Percentiles rank a stretch among this genome's conserved stretches.
Conservation (phyloP, 345 rosid species). For the Euphorbia lathyris region DNA sequence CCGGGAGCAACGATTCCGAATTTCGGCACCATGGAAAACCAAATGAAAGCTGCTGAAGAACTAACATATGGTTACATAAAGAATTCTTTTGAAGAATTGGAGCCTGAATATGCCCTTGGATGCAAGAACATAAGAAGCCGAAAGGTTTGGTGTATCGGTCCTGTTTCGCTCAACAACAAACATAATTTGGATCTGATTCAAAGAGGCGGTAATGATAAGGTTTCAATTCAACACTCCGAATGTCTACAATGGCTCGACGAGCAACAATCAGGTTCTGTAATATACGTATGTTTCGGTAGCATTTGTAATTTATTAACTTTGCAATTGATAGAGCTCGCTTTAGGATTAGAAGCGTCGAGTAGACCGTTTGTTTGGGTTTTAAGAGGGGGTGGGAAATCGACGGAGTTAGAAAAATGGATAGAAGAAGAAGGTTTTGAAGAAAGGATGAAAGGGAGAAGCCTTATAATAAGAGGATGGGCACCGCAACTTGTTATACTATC, state of each 20-base stretch:
- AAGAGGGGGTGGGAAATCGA: conserved; percentile 9
- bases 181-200: conserved; percentile 4
- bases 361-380: conserved; percentile 15
- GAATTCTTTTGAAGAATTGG: conserved; percentile 17
- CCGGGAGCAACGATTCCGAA: background rate
- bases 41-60: background rate
- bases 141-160: conserved; percentile 19
- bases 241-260: conserved; percentile 9
- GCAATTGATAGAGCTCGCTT: conserved; percentile 15
- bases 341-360: conserved; percentile 16
- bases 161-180: conserved; percentile 14
- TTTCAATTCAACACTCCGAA: background rate
- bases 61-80: background rate
- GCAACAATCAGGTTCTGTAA: conserved; percentile 5
- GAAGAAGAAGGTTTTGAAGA: conserved; percentile 9
- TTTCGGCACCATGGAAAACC: too few relatives aligned
- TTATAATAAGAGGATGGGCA: conserved; percentile 16
- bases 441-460: conserved; percentile 11
- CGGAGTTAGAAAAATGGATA: conserved; percentile 5
- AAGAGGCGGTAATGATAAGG: conserved; percentile 6
- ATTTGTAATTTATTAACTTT: conserved; percentile 5
- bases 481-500: conserved; percentile 17
- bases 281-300: conserved; percentile 19
- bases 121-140: background rate
- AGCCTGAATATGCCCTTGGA: background rate